These are phyloP conservation scores for Apiospora koreana DNA, from an alignment of 2,329 filamentous ascomycete genomes.

Conservation along the genomic window DNA sequence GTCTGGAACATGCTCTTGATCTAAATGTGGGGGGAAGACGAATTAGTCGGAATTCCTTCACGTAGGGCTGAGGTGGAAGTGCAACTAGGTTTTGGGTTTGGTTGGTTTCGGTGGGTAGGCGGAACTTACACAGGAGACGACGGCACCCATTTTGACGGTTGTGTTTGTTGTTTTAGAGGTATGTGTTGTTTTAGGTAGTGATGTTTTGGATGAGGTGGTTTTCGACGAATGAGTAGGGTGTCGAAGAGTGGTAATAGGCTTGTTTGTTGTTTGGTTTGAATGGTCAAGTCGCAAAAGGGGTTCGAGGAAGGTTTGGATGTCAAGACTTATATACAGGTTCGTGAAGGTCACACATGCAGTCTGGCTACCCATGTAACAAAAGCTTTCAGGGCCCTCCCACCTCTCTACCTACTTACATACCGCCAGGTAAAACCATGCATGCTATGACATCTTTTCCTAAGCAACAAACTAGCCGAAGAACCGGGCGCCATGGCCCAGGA, in stretches of 20 bases:
- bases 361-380: neutral
- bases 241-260: neutral
- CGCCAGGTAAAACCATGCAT: neutral
- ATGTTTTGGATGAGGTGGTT: neutral
- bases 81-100: neutral
- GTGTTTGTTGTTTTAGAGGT: constrained; percentile 17
- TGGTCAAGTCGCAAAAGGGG: neutral
- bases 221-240: neutral
- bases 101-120: neutral
- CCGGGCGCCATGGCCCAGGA: neutral
- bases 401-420: neutral
- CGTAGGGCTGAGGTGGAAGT: neutral
- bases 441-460: neutral
- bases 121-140: constrained; percentile 76
- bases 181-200: constrained; percentile 7
- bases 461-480: constrained; percentile 1
- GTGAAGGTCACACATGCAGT: neutral
- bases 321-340: constrained; percentile 5
- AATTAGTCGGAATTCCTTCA: constrained; percentile 20
- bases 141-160: constrained; percentile 70
- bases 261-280: constrained; percentile 3
- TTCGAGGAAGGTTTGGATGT: neutral
- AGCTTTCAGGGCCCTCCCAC: neutral
- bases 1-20: constrained; percentile 61
- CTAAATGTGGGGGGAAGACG: constrained; percentile 38